Evolutionary conservation across 805 yeast species (phyloP), one percentile per base, ranked within the genome.

Genomic region (Ascoidea asiatica): DNA sequence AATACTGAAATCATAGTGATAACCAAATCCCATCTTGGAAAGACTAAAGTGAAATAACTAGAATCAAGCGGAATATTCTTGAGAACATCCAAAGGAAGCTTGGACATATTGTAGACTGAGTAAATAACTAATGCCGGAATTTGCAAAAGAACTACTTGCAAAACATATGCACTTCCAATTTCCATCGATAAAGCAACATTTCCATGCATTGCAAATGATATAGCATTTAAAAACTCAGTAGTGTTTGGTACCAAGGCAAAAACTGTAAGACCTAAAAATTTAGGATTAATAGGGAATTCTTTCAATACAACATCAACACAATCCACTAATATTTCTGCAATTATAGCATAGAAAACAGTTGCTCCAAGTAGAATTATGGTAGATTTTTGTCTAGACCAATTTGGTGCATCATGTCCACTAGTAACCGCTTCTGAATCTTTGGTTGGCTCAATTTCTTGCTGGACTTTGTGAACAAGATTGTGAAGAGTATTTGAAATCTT

Each of bases 191-290:
- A 67, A 0, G 98, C 95, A 44, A 92, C 95, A 53, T 92, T 92
- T 1, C 98, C 98, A 53, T 90, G 79, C 53, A 87, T 77, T 0
- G 98, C 98, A 66, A 92, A 92, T 21, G 96, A 88, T 46, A 92
- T 89, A 54, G 97, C 98, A 62, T 92, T 92, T 47, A 92, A 72
- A 55, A 92, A 92, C 63, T 92, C 98, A 0, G 98, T 92, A 5
- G 97, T 87, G 57, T 89, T 92, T 11, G 98, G 98, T 21, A 92
- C 96, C 39, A 92, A 66, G 0, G 98, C 97, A 65, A 92, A 92
- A 1, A 92, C 83, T 0, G 97, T 90, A 52, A 92, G 70, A 5
- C 98, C 98, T 38, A 92, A 68, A 57, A 92, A 79, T 57, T 92
- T 90, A 18, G 95, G 95, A 54, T 84, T 75, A 43, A 92, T 77